Conservation (phyloP, 768 basidiomycete species). For the Leccinum subtestaceum region DNA sequence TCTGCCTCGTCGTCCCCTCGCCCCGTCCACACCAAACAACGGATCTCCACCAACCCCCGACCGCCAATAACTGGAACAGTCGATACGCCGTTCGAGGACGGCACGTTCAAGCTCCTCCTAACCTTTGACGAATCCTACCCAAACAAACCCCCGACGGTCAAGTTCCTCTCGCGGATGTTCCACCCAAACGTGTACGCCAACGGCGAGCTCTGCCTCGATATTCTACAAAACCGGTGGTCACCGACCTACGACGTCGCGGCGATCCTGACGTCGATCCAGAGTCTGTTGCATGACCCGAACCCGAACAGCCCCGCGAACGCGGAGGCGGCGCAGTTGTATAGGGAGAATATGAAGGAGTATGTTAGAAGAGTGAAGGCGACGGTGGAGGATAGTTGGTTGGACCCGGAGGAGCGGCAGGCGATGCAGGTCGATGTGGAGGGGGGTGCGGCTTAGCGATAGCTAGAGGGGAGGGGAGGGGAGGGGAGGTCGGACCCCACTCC, state of each 20-base stretch:
- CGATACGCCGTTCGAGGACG: slow-evolving; percentile 98
- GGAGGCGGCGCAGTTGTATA: slow-evolving; percentile 93
- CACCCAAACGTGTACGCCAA: slow-evolving; percentile 99
- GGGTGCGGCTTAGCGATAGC: not conserved
- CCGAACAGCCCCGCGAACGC: slow-evolving; percentile 98
- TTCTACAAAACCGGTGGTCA: slow-evolving; percentile 97
- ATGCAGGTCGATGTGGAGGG: slow-evolving; percentile 40
- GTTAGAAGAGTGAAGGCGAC: slow-evolving; percentile 89
- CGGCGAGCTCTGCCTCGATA: slow-evolving; percentile 97
- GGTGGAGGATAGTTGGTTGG: slow-evolving; percentile 94
- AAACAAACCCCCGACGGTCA: slow-evolving; percentile 96
- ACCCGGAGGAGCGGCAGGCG: slow-evolving; percentile 66
- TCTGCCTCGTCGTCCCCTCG: not conserved
- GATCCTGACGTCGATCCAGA: slow-evolving; percentile 95
- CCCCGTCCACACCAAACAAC: too few relatives aligned
- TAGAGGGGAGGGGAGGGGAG: not conserved
- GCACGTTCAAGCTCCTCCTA: slow-evolving; percentile 94
- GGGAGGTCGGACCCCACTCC: too few relatives aligned
- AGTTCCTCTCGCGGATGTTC: slow-evolving; percentile 97
- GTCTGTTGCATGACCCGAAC: slow-evolving; percentile 94
- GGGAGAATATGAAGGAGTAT: slow-evolving; percentile 99
- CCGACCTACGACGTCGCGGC: slow-evolving; percentile 99
- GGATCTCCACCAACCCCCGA: too few relatives aligned
- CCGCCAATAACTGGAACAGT: slow-evolving; percentile 43
- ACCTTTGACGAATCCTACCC: slow-evolving; percentile 98